Evolutionary conservation across 2,329 filamentous ascomycete genomes (phyloP), one percentile per base, ranked within the genome.

Genomic region (Botryotinia narcissicola): DNA sequence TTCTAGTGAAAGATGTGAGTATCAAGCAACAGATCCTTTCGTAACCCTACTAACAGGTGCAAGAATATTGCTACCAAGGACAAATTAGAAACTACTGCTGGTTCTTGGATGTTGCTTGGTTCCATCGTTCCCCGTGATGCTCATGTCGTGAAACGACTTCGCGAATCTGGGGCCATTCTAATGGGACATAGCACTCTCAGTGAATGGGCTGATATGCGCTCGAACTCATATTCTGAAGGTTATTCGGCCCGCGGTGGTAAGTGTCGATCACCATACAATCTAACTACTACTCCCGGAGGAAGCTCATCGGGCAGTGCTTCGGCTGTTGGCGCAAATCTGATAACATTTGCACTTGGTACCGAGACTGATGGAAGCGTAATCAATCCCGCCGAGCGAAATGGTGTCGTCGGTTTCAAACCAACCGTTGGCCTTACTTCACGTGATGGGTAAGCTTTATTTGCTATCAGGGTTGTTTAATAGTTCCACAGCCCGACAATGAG

Each of bases 361-460:
- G 92, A 94, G 82, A 94, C 92, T 0, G 91, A 94, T 79, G 91
- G 88, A 6, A 90, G 87, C 82, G 85, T 94, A 25, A 93, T 93
- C 78, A 90, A 89, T 79, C 92, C 92, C 0, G 91, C 92, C 0
- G 87, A 91, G 80, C 84, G 90, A 7, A 93, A 92, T 78, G 87
- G 85, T 2, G 80, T 94, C 2, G 91, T 94, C 2, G 92, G 92
- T 4, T 87, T 94, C 80, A 94, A 94, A 82, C 91, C 92, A 1
- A 94, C 91, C 1, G 90, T 94, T 9, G 92, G 92, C 0, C 81
- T 93, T 69, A 93, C 91, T 0, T 93, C 91, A 14, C 84, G 91
- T 25, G 85, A 83, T 32, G 88, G 85, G 79, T 79, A 72, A 68
- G 76, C 73, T 59, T 63, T 61, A 75, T 16, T 18, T 18, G 18